Evolutionary conservation across 2,329 filamentous ascomycete species (phyloP).

Genomic region (Cadophora gregata): DNA sequence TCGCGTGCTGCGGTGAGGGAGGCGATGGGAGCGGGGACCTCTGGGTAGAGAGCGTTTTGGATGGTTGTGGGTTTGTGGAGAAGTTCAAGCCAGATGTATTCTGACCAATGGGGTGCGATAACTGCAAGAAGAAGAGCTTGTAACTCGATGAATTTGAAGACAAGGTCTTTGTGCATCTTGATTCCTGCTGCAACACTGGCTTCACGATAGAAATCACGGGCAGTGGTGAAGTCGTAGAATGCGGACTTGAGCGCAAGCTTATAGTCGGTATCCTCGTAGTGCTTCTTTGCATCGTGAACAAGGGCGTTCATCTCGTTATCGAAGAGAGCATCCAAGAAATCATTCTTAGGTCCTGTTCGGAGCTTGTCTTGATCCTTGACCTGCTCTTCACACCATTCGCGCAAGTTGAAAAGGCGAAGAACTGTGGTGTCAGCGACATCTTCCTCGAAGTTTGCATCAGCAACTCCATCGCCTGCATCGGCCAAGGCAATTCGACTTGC

Average conservation of each 20-base stretch:
- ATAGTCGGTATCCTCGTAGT: constrained; percentile 83
- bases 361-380: constrained; percentile 73
- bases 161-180: constrained; percentile 84
- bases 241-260: constrained; percentile 85
- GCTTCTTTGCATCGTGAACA: constrained; percentile 76
- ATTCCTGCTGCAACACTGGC: constrained; percentile 76
- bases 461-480: constrained; percentile 91
- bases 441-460: constrained; percentile 98
- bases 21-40: constrained; percentile 68
- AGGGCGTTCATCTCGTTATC: constrained; percentile 90
- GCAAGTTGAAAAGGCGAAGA: constrained; percentile 78
- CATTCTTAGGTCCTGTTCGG: constrained; percentile 75
- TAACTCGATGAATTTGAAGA: constrained; percentile 82
- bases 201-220: constrained; percentile 91
- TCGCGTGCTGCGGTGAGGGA: constrained; percentile 78
- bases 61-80: constrained; percentile 78
- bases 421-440: constrained; percentile 91
- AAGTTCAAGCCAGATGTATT: constrained; percentile 93
- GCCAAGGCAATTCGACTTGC: constrained; percentile 90
- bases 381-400: constrained; percentile 92
- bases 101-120: constrained; percentile 91
- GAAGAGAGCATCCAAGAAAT: constrained; percentile 88
- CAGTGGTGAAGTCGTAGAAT: constrained; percentile 88
- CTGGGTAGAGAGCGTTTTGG: constrained; percentile 79
- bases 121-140: constrained; percentile 84